A percentile compares a stretch with the other conserved stretches of the same genome.
These are phyloP conservation scores for Polytrichum commune DNA, from an alignment of 225 moss, liverwort and hornwort species.

Conservation along the genomic window DNA sequence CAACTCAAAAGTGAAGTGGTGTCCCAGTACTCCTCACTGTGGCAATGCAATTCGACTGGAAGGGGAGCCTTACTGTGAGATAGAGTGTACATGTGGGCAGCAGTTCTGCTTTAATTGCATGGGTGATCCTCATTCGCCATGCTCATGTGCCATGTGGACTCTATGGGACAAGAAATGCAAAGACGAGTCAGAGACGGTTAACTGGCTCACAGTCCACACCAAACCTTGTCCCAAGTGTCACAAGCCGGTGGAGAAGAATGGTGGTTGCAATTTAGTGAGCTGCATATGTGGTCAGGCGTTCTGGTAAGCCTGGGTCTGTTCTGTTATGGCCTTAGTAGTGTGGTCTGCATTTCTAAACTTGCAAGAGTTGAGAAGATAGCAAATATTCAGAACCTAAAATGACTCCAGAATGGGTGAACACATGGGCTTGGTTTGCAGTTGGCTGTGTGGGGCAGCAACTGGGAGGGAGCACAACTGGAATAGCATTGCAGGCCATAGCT, in stretches of 20 bases:
- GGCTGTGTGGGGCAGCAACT: conserved; percentile 96
- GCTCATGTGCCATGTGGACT: conserved; percentile 97
- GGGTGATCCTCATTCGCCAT: conserved; percentile 97
- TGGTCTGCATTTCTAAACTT: no score
- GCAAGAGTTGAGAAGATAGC: no score
- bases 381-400: no score
- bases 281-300: conserved; percentile 98
- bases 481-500: conserved; percentile 97
- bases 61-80: conserved; percentile 88
- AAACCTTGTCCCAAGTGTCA: conserved; percentile 99
- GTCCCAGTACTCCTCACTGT: conserved; percentile 94
- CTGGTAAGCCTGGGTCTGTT: conserved; percentile 48
- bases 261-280: conserved; percentile 91
- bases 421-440: conserved; percentile 43
- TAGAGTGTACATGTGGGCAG: conserved; percentile 91
- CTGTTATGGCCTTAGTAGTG: no score
- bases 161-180: conserved; percentile 99
- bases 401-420: no score
- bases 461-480: conserved; percentile 99
- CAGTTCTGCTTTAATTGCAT: conserved; percentile 99
- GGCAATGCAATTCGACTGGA: conserved; percentile 96
- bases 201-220: conserved; percentile 92
- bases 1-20: conserved; percentile 99
- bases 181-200: conserved; percentile 94
- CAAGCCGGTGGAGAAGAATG: conserved; percentile 97